A percentile compares a stretch with the other conserved stretches of the same genome.
Evolutionary conservation across 2,329 filamentous ascomycete species (phyloP).

Genomic region (Colletotrichum sp.): DNA sequence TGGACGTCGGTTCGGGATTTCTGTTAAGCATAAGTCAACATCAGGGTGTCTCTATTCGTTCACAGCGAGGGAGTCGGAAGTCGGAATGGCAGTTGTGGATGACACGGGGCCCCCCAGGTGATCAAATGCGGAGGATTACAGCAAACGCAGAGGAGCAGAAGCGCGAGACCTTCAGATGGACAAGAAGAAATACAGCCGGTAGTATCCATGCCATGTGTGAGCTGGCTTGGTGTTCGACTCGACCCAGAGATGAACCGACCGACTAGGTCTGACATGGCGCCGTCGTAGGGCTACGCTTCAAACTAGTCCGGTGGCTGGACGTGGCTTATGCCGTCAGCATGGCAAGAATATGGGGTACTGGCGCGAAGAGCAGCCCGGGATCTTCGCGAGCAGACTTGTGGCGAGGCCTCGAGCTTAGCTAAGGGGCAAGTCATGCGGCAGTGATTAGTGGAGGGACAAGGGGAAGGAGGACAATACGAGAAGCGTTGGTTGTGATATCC

Average conservation of each 20-base stretch:
- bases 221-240: neutral
- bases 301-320: neutral
- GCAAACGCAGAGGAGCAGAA: neutral
- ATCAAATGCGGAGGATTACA: neutral
- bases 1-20: conserved; percentile 1
- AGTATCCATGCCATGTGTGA: neutral
- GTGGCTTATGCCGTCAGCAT: conserved; percentile 13
- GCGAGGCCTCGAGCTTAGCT: neutral
- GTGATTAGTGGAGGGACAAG: neutral
- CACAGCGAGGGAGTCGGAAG: neutral
- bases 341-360: neutral
- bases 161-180: neutral
- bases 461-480: conserved; percentile 13
- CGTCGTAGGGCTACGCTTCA: conserved; percentile 2
- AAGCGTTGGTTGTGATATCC: neutral
- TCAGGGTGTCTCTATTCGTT: neutral
- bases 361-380: neutral
- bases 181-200: neutral
- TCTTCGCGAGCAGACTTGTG: neutral
- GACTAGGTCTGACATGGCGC: conserved; percentile 12
- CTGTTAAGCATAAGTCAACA: conserved; percentile 17
- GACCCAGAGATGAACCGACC: neutral
- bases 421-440: conserved; percentile 19
- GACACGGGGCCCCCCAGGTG: conserved; percentile 2
- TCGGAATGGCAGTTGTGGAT: conserved; percentile 17